These are phyloP conservation scores for Ailanthus altissimus DNA, from an alignment of 345 rosid species.

Conservation along the genomic window DNA sequence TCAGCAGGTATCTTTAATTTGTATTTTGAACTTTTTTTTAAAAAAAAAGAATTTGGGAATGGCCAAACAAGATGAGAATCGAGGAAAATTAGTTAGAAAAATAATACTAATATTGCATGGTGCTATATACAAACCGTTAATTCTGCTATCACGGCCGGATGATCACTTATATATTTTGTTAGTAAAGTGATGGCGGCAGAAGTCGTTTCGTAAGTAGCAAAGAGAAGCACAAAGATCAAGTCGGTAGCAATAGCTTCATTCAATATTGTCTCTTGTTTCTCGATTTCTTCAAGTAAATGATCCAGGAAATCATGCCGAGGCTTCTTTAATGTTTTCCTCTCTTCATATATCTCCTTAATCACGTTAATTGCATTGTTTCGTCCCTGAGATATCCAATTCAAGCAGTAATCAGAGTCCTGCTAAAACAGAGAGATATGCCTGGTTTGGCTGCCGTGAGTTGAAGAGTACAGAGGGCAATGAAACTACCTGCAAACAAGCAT, in stretches of 20 bases:
- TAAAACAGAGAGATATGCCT: neutral
- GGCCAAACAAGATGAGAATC: neutral
- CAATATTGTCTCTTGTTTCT: conserved; percentile 27
- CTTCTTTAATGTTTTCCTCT: conserved; percentile 27
- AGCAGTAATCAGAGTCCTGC: neutral
- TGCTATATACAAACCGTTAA: conserved; percentile 9
- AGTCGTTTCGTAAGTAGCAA: conserved; percentile 41
- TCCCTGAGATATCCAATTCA: no score
- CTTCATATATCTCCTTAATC: conserved; percentile 23
- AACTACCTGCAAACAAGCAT: conserved; percentile 10
- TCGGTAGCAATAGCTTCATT: conserved; percentile 24
- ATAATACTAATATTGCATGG: no score
- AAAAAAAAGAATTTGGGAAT: no score
- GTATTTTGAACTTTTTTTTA: neutral
- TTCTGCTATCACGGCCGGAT: conserved; percentile 32
- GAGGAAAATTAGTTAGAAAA: no score
- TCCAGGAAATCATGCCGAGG: conserved; percentile 37
- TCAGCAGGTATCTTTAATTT: neutral
- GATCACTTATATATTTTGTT: conserved; percentile 29
- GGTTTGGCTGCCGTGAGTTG: no score
- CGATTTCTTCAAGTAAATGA: conserved; percentile 28
- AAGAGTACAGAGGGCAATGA: no score
- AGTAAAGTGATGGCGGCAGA: conserved; percentile 34
- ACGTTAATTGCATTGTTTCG: conserved; percentile 26
- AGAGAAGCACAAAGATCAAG: conserved; percentile 30